These are phyloP conservation scores for Tuctoria greenei DNA, from an alignment of 176 grass and related monocot species.

Conservation along the genomic window DNA sequence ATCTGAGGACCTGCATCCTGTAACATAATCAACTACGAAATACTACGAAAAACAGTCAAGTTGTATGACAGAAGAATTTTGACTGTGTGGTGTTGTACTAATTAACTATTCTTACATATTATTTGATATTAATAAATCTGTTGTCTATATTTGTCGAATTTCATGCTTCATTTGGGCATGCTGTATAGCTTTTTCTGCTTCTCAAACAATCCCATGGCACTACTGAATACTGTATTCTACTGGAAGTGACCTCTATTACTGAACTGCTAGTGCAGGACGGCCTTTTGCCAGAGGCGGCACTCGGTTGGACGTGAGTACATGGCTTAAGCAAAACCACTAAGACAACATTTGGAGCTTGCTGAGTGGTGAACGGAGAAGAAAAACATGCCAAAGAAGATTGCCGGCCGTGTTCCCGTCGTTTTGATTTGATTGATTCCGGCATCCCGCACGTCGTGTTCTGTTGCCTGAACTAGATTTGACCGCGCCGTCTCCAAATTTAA, in stretches of 20 bases:
- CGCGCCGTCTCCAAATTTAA: neutral
- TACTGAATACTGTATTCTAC: slow-evolving; percentile 1
- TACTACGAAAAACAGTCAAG: neutral
- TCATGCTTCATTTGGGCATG: neutral
- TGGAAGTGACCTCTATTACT: neutral
- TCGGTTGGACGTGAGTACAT: neutral
- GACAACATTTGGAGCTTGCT: neutral
- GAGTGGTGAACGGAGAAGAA: neutral
- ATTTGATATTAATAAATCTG: neutral
- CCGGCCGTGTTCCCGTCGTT: neutral
- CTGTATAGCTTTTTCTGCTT: neutral
- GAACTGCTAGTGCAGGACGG: neutral
- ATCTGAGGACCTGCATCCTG: neutral
- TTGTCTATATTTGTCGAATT: neutral
- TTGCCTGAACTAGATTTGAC: neutral
- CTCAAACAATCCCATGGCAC: neutral
- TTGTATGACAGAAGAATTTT: neutral
- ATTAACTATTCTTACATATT: neutral
- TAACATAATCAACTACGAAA: neutral
- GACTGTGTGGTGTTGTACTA: neutral
- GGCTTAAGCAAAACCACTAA: neutral
- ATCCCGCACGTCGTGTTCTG: neutral
- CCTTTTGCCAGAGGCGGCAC: neutral
- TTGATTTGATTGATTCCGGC: neutral
- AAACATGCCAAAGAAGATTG: neutral